These are phyloP conservation scores for Chytriomyces confervae DNA, from an alignment of 192 early-diverging fungal genomes.

Conservation along the genomic window DNA sequence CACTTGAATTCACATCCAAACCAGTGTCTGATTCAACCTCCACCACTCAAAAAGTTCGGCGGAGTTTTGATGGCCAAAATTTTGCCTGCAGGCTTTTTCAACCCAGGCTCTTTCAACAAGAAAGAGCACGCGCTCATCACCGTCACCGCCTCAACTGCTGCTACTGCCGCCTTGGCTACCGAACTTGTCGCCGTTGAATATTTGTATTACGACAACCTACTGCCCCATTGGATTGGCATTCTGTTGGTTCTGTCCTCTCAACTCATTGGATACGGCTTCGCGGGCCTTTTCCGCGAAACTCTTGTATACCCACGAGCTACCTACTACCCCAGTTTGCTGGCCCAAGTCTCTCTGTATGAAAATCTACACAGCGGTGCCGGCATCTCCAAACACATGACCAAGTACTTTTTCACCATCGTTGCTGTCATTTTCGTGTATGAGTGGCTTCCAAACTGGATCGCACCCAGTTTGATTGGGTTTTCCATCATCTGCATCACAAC, in stretches of 20 bases:
- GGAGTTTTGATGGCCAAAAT: conserved; percentile 17
- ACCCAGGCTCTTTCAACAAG: conserved; percentile 53
- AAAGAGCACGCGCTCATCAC: conserved; percentile 57
- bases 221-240: conserved; percentile 9
- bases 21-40: background rate
- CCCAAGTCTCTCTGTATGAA: conserved; percentile 78
- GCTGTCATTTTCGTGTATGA: conserved; percentile 46
- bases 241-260: conserved; percentile 47
- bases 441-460: conserved; percentile 51
- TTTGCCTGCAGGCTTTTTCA: conserved; percentile 34
- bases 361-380: conserved; percentile 66
- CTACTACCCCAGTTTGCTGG: conserved; percentile 80
- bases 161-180: conserved; percentile 46
- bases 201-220: conserved; percentile 45
- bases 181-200: conserved; percentile 46
- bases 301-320: conserved; percentile 81
- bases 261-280: conserved; percentile 68
- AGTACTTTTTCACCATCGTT: conserved; percentile 49
- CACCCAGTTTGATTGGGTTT: conserved; percentile 37
- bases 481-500: conserved; percentile 50
- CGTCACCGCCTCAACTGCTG: conserved; percentile 54
- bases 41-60: background rate
- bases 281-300: conserved; percentile 73
- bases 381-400: conserved; percentile 20
- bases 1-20: background rate